Base-by-base conservation (phyloP, 2,329 filamentous ascomycete genomes). In the Claviceps capensis region DNA sequence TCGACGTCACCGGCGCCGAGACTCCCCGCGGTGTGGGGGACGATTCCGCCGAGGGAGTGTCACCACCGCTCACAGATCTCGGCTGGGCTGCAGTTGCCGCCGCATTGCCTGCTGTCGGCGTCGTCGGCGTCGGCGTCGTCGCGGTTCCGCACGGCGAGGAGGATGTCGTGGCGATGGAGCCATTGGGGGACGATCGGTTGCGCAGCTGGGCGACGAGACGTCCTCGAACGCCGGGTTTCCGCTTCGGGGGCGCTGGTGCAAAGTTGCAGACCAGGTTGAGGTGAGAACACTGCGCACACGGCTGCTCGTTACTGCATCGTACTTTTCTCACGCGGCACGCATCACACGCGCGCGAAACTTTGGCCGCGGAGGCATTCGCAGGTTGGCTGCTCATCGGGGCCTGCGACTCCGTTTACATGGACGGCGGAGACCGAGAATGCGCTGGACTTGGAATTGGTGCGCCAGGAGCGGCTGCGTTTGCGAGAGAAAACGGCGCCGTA, bases 311-410 rank as follows among this genome's bases (percentile, higher is more conserved):
- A 47, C 63, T 68, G 57, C 67, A 69, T 50, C 62, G 63, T 38
- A 69, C 67, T 55, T 69, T 69, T 49, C 67, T 64, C 49, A 69
- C 57, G 40, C 67, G 64, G 54, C 67, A 69, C 47, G 65, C 65
- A 53, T 69, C 65, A 56, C 67, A 69, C 51, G 67, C 67, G 45
- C 60, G 61, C 42, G 61, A 55, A 22, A 58, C 48, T 51, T 58
- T 59, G 48, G 47, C 50, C 14, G 42, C 53, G 17, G 44, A 43
- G 50, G 17, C 48, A 34, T 41, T 41, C 22, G 46, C 30, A 23
- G 36, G 19, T 45, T 49, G 41, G 52, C 46, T 55, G 51, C 51
- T 57, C 57, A 56, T 56, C 38, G 41, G 34, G 45, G 23, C 26
- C 17, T 34, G 42, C 23, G 5, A 37, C 16, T 46, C 45, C 45